Evolutionary conservation across 1,284 basidiomycete species (phyloP).

Genomic region (Lignosus rhinocerotis): DNA sequence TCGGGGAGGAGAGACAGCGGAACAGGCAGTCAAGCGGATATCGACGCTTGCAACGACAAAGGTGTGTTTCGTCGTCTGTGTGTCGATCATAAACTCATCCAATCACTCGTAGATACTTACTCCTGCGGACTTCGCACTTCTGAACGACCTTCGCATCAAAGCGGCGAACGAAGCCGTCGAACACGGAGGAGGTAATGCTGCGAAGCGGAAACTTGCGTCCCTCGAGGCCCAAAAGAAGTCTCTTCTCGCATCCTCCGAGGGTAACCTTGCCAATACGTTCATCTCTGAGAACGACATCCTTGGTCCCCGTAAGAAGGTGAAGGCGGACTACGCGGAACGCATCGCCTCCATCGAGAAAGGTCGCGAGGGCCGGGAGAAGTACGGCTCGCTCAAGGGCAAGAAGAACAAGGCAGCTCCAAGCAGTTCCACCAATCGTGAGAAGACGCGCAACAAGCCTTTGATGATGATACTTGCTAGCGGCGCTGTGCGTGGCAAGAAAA

Average conservation of each 20-base stretch:
- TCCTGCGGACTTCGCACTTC: slow-evolving; percentile 93
- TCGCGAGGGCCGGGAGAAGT: slow-evolving; percentile 95
- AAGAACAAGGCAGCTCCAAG: slow-evolving; percentile 79
- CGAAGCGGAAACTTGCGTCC: slow-evolving; percentile 85
- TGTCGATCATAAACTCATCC: background rate
- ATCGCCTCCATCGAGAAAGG: slow-evolving; percentile 92
- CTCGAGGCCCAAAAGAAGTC: slow-evolving; percentile 73
- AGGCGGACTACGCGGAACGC: slow-evolving; percentile 93
- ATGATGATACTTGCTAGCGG: slow-evolving; percentile 88
- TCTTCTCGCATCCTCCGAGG: slow-evolving; percentile 35
- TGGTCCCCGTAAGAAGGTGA: slow-evolving; percentile 92
- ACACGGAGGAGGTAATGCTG: slow-evolving; percentile 68
- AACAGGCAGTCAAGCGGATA: slow-evolving; percentile 36
- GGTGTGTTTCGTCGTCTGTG: slow-evolving; percentile 38
- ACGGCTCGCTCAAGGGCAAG: slow-evolving; percentile 86
- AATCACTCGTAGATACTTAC: slow-evolving; percentile 78
- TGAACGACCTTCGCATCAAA: slow-evolving; percentile 88
- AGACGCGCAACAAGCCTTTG: slow-evolving; percentile 88
- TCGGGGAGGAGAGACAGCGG: slow-evolving; percentile 26
- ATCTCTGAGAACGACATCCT: slow-evolving; percentile 92
- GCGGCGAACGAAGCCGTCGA: slow-evolving; percentile 78
- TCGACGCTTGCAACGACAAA: slow-evolving; percentile 80
- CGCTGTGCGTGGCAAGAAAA: slow-evolving; percentile 83
- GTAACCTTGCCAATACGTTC: slow-evolving; percentile 61
- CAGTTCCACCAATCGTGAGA: slow-evolving; percentile 87